A percentile compares a stretch with the other conserved stretches of the same genome.
Conservation (phyloP, 2,329 filamentous ascomycete genomes). For the Penicillium decumbens region DNA sequence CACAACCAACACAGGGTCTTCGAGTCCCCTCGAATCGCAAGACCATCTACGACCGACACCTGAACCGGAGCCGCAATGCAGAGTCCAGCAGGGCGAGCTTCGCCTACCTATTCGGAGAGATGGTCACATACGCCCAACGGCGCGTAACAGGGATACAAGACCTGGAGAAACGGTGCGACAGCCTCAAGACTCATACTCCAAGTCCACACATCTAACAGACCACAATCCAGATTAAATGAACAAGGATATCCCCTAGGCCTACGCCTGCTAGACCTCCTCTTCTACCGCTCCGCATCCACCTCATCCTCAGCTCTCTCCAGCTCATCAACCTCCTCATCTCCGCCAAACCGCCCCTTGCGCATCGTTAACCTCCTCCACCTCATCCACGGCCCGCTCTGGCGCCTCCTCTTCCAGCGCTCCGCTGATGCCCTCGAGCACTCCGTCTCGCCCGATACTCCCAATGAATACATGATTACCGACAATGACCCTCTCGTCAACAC, state of each 20-base stretch:
- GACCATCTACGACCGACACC: constrained; percentile 93
- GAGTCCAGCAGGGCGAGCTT: constrained; percentile 92
- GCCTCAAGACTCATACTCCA: not conserved
- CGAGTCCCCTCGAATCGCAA: constrained; percentile 90
- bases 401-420: constrained; percentile 82
- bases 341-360: constrained; percentile 73
- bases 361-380: constrained; percentile 91
- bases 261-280: constrained; percentile 88
- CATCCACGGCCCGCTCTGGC: constrained; percentile 88
- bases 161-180: constrained; percentile 75
- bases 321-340: constrained; percentile 65
- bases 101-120: constrained; percentile 92
- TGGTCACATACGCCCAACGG: constrained; percentile 91
- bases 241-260: constrained; percentile 93
- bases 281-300: constrained; percentile 75
- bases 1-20: constrained; percentile 53
- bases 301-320: constrained; percentile 79
- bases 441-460: constrained; percentile 71
- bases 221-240: constrained; percentile 63
- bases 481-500: constrained; percentile 95
- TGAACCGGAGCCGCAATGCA: constrained; percentile 81
- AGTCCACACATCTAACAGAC: not conserved
- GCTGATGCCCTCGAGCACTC: constrained; percentile 92
- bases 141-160: constrained; percentile 89
- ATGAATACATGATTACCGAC: constrained; percentile 99